Percentiles rank a stretch among this genome's conserved stretches.
phyloP scores from a whole-genome alignment of 208 protist genomes.

The Leishmania braziliensis region DNA sequence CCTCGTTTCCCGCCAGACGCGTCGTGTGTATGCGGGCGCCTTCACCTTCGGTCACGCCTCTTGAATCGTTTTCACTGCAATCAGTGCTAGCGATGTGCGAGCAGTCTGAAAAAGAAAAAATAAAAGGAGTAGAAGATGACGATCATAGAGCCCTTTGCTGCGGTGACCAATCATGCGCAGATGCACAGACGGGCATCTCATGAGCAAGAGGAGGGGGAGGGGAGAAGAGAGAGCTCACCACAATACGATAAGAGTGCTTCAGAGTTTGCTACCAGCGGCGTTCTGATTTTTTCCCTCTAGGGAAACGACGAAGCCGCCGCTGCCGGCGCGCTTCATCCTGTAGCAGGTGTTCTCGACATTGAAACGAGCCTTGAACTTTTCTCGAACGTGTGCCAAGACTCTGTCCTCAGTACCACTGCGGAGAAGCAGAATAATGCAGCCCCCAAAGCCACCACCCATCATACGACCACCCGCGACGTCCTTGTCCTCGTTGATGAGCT shows the following conservation, averaged over 20 bases:
- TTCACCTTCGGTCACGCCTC: no score
- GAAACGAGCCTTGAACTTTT: conserved; percentile 61
- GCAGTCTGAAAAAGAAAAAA: background rate
- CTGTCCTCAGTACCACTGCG: conserved; percentile 49
- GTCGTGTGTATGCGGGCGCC: no score
- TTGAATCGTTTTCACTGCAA: background rate
- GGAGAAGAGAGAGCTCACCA: background rate
- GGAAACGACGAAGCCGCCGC: conserved; percentile 56
- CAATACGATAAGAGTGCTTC: background rate
- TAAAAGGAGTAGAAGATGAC: background rate
- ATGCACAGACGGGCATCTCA: background rate
- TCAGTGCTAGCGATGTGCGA: background rate
- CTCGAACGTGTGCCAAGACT: conserved; percentile 49
- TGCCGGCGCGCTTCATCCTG: conserved; percentile 42
- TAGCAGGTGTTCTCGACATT: conserved; percentile 61
- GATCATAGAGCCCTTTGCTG: background rate
- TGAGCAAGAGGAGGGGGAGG: background rate
- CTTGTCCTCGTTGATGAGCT: conserved; percentile 54
- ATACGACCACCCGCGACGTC: conserved; percentile 82
- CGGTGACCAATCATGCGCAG: no score
- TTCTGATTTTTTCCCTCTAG: conserved; percentile 19
- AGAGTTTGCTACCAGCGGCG: conserved; percentile 5
- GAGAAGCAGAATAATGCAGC: conserved; percentile 79
- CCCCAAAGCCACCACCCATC: conserved; percentile 92
- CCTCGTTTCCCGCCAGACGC: no score